Conservation (phyloP, 352 stramenopile species). For the Thraustochytrium sp. region DNA sequence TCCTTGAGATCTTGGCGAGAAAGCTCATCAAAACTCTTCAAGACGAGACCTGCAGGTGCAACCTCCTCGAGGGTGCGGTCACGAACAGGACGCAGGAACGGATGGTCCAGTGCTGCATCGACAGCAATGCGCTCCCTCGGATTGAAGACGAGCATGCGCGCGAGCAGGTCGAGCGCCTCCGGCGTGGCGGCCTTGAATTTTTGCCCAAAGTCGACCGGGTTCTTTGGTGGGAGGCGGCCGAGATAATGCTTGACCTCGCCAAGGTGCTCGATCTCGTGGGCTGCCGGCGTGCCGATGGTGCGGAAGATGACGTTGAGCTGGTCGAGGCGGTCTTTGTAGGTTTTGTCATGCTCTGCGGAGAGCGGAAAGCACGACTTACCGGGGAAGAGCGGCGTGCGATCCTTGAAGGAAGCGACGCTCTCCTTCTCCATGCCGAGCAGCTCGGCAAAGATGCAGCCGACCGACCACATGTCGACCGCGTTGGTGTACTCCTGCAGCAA, state of each 20-base stretch:
- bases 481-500: conserved; percentile 67
- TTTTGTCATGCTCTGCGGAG: conserved; percentile 48
- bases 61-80: conserved; percentile 25
- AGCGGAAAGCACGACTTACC: conserved; percentile 59
- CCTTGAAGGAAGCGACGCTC: conserved; percentile 28
- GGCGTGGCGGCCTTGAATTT: conserved; percentile 64
- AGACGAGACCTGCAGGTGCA: conserved; percentile 9
- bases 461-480: conserved; percentile 60
- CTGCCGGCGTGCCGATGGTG: conserved; percentile 83
- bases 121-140: conserved; percentile 90
- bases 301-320: conserved; percentile 93
- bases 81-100: conserved; percentile 76
- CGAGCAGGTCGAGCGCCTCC: conserved; percentile 70
- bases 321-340: conserved; percentile 55
- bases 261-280: conserved; percentile 65
- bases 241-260: conserved; percentile 47
- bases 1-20: not conserved
- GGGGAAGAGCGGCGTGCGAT: conserved; percentile 55
- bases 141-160: conserved; percentile 84
- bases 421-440: conserved; percentile 49
- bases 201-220: conserved; percentile 49
- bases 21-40: conserved; percentile 25
- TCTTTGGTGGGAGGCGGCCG: conserved; percentile 33
- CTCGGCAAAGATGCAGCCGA: conserved; percentile 57
- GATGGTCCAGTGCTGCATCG: conserved; percentile 86